Conservation (phyloP, 2,329 filamentous ascomycete genomes). For the Hansfordia pulvinata region DNA sequence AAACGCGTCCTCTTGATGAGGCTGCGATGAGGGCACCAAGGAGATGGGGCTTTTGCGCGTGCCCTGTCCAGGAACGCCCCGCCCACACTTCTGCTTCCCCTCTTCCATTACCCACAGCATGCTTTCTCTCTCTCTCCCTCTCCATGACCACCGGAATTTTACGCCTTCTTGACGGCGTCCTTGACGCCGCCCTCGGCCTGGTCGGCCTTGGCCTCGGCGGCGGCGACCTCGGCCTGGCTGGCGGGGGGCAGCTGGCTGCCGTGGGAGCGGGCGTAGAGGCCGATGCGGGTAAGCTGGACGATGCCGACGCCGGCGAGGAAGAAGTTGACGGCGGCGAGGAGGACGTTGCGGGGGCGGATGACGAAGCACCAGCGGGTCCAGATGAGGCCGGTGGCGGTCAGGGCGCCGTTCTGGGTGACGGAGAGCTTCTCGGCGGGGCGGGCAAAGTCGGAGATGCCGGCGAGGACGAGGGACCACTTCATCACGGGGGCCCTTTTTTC, state of each 20-base stretch:
- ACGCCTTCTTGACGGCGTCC: constrained; percentile 6
- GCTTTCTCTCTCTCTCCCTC: too few species aligned
- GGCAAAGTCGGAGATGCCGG: constrained; percentile 81
- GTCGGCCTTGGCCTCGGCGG: constrained; percentile 16
- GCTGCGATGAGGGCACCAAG: too few species aligned
- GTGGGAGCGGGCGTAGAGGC: too few species aligned
- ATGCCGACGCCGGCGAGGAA: constrained; percentile 84
- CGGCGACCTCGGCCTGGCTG: constrained; percentile 37
- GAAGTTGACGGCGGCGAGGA: constrained; percentile 95
- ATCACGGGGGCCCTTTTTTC: constrained; percentile 72
- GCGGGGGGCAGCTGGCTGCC: too few species aligned
- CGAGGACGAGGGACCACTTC: constrained; percentile 93
- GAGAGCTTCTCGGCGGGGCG: constrained; percentile 89
- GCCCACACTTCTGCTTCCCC: too few species aligned
- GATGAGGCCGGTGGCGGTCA: constrained; percentile 85
- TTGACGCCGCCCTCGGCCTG: constrained; percentile 27
- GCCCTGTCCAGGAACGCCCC: too few species aligned
- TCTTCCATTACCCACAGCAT: too few species aligned
- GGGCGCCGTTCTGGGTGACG: constrained; percentile 78
- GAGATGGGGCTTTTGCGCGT: too few species aligned
- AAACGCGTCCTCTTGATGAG: too few species aligned
- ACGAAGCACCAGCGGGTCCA: constrained; percentile 99
- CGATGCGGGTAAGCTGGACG: constrained; percentile 69
- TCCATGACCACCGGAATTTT: too few species aligned
- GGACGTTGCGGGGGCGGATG: constrained; percentile 78